Evolutionary conservation across 257 asterid species (phyloP).

Genomic region (Solanum chilense): DNA sequence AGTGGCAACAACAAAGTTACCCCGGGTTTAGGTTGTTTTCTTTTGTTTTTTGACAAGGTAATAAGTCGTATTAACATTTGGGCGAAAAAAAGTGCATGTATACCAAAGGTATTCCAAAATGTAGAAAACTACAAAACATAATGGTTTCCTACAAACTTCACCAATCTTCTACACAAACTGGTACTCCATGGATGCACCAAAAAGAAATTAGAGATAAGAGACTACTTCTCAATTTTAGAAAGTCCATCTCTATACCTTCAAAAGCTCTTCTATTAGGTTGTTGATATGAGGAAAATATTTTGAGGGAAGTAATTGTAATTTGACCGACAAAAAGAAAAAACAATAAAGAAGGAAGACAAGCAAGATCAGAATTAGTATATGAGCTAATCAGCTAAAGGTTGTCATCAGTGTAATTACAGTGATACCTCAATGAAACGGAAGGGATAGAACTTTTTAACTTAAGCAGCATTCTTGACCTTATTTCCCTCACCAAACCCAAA

Average conservation of each 20-base stretch:
- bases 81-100: not conserved
- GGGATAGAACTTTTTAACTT: not conserved
- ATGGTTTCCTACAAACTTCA: not conserved
- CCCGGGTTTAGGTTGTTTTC: not conserved
- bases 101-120: not conserved
- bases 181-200: not conserved
- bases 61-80: not conserved
- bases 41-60: not conserved
- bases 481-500: not conserved
- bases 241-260: not conserved
- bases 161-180: not conserved
- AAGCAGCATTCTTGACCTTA: not conserved
- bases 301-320: not conserved
- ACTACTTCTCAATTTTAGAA: not conserved
- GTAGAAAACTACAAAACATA: not conserved
- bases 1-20: not conserved
- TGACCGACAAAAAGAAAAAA: not conserved
- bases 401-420: not conserved
- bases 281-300: not conserved
- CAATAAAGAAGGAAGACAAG: not conserved
- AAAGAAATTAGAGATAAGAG: not conserved
- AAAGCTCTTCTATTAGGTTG: not conserved
- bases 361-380: not conserved
- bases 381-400: not conserved
- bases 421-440: not conserved